Evolutionary conservation across 2,329 filamentous ascomycete species (phyloP), one percentile per base, ranked within the genome.

Genomic region (Scedosporium dehoogii): DNA sequence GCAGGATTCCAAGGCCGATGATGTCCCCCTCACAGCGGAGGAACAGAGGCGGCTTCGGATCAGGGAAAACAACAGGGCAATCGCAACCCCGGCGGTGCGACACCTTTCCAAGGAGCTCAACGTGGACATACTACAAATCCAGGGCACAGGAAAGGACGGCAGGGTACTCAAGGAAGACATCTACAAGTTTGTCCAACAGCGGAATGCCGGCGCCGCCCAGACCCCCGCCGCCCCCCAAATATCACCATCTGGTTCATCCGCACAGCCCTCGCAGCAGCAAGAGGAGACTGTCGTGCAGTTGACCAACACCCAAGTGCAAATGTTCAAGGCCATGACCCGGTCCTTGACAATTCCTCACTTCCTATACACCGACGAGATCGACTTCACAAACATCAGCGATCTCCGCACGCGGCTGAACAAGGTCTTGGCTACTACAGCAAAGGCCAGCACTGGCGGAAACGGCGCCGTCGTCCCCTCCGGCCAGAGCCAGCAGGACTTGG

Each of bases 291-390:
- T 80, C 1, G 80, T 88, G 38, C 78, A 84, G 63, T 79, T 99
- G 65, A 90, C 90, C 12, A 87, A 87, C 44, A 89, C 90, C 14
- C 93, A 97, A 76, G 81, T 84, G 44, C 89, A 91, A 71, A 99
- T 99, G 94, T 97, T 96, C 85, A 97, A 96, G 78, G 84, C 87
- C 64, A 99, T 99, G 94, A 97, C 93, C 14, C 86, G 86, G 63
- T 97, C 93, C 2, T 82, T 99, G 66, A 85, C 76, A 59, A 97
- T 97, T 69, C 94, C 94, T 0, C 94, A 97, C 75, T 97, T 99
- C 76, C 85, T 97, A 64, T 99, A 96, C 77, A 89, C 91, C 46
- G 92, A 96, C 74, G 90, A 93, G 71, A 80, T 96, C 59, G 89
- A 96, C 76, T 88, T 97, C 73, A 87, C 89, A 53, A 79, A 82